Evolutionary conservation across 495 filamentous ascomycete genomes (phyloP).

Genomic region (Neurospora tetraspora): DNA sequence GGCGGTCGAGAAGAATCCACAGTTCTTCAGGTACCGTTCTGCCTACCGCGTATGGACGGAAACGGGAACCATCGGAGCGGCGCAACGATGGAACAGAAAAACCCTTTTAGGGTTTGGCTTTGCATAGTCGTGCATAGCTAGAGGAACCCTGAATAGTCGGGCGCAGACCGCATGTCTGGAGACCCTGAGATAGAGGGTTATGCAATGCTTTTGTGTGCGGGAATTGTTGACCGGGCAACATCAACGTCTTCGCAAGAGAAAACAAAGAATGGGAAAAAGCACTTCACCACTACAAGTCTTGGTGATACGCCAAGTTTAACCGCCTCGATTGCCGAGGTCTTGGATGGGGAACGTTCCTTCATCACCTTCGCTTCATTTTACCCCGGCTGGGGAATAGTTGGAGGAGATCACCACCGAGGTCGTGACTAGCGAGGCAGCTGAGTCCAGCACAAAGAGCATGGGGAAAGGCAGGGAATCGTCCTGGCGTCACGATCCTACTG

Average conservation of each 20-base stretch:
- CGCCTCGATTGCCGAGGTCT: not conserved
- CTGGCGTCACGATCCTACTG: not conserved
- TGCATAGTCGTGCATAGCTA: not conserved
- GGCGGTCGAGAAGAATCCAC: not conserved
- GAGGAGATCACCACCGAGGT: not conserved
- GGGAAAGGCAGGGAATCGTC: not conserved
- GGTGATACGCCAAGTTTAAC: not conserved
- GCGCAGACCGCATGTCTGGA: not conserved
- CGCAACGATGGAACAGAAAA: not conserved
- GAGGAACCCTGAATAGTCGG: not conserved
- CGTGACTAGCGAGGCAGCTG: not conserved
- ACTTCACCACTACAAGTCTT: not conserved
- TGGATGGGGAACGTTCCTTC: not conserved
- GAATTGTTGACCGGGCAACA: not conserved
- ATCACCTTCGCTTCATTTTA: not conserved
- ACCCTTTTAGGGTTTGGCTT: not conserved
- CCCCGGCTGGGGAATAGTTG: not conserved
- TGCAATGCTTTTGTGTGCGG: not conserved
- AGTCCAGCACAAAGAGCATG: not conserved
- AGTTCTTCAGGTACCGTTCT: not conserved
- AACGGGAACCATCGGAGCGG: not conserved
- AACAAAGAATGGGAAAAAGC: not conserved
- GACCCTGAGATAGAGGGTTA: not conserved
- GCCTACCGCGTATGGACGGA: not conserved
- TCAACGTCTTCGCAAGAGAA: not conserved